phyloP scores from a whole-genome alignment of 371 early-diverging fungal genomes.

The Catenaria anguillulae region DNA sequence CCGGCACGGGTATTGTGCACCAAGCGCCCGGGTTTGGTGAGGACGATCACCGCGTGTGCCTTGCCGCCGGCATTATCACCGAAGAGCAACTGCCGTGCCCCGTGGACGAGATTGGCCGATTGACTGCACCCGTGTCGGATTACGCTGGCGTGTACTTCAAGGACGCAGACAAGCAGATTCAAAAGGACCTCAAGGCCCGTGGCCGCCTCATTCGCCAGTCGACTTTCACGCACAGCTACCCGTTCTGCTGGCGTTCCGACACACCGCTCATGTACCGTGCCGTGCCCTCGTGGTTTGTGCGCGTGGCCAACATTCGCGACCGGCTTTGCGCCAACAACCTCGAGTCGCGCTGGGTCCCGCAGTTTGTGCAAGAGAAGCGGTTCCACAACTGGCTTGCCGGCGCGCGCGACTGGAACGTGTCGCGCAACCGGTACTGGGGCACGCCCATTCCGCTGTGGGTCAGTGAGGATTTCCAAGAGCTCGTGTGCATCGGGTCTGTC shows the following conservation, averaged over 20 bases:
- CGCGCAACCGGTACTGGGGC: conserved; percentile 99
- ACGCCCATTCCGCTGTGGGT: conserved; percentile 99
- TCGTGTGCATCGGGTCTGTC: conserved; percentile 92
- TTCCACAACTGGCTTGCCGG: conserved; percentile 98
- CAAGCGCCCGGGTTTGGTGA: conserved; percentile 99
- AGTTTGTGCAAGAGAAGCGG: conserved; percentile 92
- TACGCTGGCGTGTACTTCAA: conserved; percentile 89
- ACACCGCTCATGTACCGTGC: conserved; percentile 98
- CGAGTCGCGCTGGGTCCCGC: conserved; percentile 95
- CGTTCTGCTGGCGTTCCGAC: conserved; percentile 97
- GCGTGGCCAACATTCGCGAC: conserved; percentile 74
- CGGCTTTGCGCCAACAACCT: conserved; percentile 81
- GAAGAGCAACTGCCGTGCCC: conserved; percentile 89
- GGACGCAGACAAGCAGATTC: conserved; percentile 95
- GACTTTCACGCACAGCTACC: conserved; percentile 79
- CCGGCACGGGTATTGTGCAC: conserved; percentile 99
- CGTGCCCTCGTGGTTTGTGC: conserved; percentile 98
- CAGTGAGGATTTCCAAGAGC: conserved; percentile 80
- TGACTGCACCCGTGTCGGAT: conserved; percentile 69
- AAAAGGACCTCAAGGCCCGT: conserved; percentile 71
- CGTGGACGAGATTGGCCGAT: conserved; percentile 84
- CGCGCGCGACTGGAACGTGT: conserved; percentile 99
- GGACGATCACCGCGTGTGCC: conserved; percentile 98
- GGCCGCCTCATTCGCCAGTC: conserved; percentile 80
- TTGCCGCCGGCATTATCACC: conserved; percentile 65